Base-by-base conservation (phyloP, 2,329 filamentous ascomycete genomes). In the Monosporascus ibericus region DNA sequence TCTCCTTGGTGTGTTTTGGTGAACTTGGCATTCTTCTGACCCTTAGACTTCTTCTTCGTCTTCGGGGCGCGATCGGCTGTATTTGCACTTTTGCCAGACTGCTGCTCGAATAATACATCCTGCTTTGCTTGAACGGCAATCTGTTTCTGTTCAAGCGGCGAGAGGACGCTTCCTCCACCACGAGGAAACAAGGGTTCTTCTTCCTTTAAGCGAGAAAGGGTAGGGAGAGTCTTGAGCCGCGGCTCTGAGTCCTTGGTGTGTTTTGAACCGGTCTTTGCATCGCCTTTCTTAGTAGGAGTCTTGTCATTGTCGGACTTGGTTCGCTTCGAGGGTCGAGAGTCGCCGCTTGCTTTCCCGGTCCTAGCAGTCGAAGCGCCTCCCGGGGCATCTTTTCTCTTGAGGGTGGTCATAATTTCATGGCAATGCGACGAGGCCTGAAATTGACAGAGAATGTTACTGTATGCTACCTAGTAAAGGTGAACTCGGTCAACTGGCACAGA, bases 121-220 rank as follows among this genome's bases (percentile, higher is more conserved):
- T 87, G 86, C 66, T 88, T 94, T 46, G 94, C 94, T 71, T 97
- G 88, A 53, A 95, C 86, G 64, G 94, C 87, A 57, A 99, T 97
- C 71, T 97, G 90, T 74, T 96, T 96, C 68, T 95, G 88, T 70
- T 99, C 94, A 49, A 99, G 76, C 20, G 94, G 92, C 2, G 94
- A 96, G 67, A 99, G 75, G 49, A 96, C 79, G 66, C 90, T 95
- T 50, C 85, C 92, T 44, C 94, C 95, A 52, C 94, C 94, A 78
- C 94, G 84, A 60, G 94, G 92, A 64, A 99, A 99, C 44, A 92
- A 79, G 36, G 86, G 85, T 67, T 96, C 94, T 60, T 97, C 94
- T 59, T 94, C 87, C 68, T 79, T 84, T 48, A 82, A 66, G 11
- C 74, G 65, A 38, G 78, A 76, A 51, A 80, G 66, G 30, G 66